phyloP scores from a whole-genome alignment of 345 rosid species.

The Psidium guajava region DNA sequence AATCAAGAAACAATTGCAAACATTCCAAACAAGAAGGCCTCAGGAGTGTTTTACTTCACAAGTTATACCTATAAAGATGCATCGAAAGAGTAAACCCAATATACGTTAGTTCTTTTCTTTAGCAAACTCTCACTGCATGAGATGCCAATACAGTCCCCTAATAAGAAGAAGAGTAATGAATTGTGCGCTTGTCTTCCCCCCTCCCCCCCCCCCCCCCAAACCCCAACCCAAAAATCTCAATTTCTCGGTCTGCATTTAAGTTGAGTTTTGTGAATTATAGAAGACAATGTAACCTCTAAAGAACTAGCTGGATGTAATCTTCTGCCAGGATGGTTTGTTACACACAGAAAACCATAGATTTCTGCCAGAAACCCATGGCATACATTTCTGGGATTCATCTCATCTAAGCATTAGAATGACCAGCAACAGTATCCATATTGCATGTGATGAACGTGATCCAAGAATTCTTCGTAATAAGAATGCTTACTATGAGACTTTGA shows the following conservation, averaged over 20 bases:
- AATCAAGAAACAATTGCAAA: neutral
- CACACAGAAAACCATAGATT: neutral
- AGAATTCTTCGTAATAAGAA: neutral
- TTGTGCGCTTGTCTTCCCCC: neutral
- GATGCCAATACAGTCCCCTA: neutral
- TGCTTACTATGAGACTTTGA: slow-evolving; percentile 53
- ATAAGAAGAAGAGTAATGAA: neutral
- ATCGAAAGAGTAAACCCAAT: neutral
- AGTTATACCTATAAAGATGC: neutral
- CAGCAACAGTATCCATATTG: neutral
- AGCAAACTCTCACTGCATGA: neutral
- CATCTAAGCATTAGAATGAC: neutral
- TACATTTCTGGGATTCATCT: neutral
- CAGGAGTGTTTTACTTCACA: neutral
- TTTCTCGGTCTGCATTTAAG: neutral
- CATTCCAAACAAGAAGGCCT: neutral
- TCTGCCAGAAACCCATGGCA: neutral
- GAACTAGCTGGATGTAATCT: neutral
- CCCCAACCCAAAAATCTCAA: no score
- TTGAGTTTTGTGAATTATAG: neutral
- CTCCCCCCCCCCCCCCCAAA: neutral
- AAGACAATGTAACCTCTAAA: neutral
- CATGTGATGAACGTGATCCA: neutral
- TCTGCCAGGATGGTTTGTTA: neutral
- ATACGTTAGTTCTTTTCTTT: neutral